Percentiles rank a stretch among this genome's conserved stretches.
These are phyloP conservation scores for Pseudopyricularia javanii DNA, from an alignment of 2,329 filamentous ascomycete genomes.

Conservation along the genomic window DNA sequence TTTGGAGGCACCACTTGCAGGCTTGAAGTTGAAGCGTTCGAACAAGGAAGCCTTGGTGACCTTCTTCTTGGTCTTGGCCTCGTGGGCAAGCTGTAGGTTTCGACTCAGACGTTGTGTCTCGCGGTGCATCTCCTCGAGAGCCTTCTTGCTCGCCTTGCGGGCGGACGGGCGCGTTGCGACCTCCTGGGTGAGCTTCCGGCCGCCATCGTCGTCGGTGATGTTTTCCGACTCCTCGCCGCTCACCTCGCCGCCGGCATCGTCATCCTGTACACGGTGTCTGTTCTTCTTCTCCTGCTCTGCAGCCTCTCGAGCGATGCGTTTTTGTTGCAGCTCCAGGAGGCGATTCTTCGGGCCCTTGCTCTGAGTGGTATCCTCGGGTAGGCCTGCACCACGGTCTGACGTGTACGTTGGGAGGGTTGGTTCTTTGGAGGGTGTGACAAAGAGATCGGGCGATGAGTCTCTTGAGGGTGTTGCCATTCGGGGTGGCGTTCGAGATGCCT, in stretches of 20 bases:
- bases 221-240: constrained; percentile 35
- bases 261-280: constrained; percentile 29
- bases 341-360: constrained; percentile 58
- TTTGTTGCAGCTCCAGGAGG: constrained; percentile 59
- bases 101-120: constrained; percentile 87
- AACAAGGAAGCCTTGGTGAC: constrained; percentile 75
- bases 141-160: constrained; percentile 88
- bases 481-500: constrained; percentile 11
- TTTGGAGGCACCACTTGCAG: constrained; percentile 11
- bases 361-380: constrained; percentile 29
- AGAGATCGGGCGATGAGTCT: constrained; percentile 37
- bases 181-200: constrained; percentile 55
- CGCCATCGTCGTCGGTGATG: constrained; percentile 49
- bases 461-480: constrained; percentile 13
- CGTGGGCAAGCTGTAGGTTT: constrained; percentile 82
- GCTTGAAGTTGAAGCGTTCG: constrained; percentile 67
- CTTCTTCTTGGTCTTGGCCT: constrained; percentile 84
- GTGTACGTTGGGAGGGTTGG: background rate
- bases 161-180: constrained; percentile 35
- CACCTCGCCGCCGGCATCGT: constrained; percentile 23
- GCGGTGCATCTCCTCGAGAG: constrained; percentile 84
- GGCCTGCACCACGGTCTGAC: constrained; percentile 31
- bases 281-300: constrained; percentile 21
- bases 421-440: constrained; percentile 36
- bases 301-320: constrained; percentile 56